A percentile compares a stretch with the other conserved stretches of the same genome.
These are phyloP conservation scores for Juglanconis sp. DNA, from an alignment of 2,329 filamentous ascomycete genomes.

Conservation along the genomic window DNA sequence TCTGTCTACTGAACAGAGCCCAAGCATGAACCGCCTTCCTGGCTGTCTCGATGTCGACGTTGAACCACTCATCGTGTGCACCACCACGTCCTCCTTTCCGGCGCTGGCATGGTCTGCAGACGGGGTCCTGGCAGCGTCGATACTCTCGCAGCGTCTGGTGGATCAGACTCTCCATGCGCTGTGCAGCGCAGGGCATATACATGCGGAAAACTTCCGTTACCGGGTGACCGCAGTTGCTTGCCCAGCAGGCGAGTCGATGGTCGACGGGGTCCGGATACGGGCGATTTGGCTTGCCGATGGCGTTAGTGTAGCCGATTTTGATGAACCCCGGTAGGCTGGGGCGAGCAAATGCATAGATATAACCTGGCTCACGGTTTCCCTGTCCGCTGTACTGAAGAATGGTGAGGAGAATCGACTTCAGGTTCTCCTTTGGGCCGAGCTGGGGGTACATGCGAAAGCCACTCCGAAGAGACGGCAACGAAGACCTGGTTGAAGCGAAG, in stretches of 20 bases:
- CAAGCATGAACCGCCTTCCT: background rate
- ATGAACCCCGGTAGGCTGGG: background rate
- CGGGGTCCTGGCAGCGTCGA: background rate
- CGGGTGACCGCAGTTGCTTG: background rate
- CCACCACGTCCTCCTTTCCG: background rate
- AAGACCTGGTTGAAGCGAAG: background rate
- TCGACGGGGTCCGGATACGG: background rate
- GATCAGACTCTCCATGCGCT: background rate
- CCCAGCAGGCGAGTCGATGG: background rate
- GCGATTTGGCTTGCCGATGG: background rate
- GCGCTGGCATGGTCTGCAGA: background rate
- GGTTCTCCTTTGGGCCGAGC: background rate
- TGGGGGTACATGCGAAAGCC: background rate
- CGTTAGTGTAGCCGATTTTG: background rate
- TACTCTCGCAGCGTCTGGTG: background rate
- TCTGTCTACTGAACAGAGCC: background rate
- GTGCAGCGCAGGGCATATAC: background rate
- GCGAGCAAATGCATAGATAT: background rate
- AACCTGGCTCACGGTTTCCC: background rate
- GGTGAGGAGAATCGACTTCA: background rate
- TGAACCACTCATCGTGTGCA: background rate
- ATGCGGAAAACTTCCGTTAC: background rate
- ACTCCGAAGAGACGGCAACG: background rate
- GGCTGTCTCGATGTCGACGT: background rate
- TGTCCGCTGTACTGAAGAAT: background rate